Evolutionary conservation across 1,284 basidiomycete genomes (phyloP).

Genomic region (Peniophora sp.): DNA sequence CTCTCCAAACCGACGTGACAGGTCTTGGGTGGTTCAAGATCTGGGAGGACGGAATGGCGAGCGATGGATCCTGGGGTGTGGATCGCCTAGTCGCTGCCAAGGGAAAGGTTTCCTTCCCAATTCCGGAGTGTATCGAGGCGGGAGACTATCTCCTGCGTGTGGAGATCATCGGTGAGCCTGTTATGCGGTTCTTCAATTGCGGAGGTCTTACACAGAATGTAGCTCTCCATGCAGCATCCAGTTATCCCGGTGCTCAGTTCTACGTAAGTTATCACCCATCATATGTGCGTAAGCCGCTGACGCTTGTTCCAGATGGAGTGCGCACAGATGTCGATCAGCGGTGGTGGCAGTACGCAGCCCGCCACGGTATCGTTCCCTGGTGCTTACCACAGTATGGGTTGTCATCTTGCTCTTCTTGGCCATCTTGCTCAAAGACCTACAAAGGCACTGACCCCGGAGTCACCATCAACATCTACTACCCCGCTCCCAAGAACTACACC

Average conservation of each 20-base stretch:
- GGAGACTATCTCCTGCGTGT: constrained; percentile 46
- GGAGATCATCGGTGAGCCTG: constrained; percentile 41
- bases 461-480: constrained; percentile 2
- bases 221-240: constrained; percentile 24
- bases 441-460: neutral
- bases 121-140: constrained; percentile 38
- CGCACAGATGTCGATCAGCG: constrained; percentile 29
- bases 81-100: constrained; percentile 43
- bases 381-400: constrained; percentile 6
- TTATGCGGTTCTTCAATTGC: neutral
- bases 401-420: neutral
- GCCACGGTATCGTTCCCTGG: constrained; percentile 26
- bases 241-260: constrained; percentile 22
- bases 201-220: constrained; percentile 13
- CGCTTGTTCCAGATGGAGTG: constrained; percentile 23
- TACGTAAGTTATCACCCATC: neutral
- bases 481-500: constrained; percentile 12
- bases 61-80: constrained; percentile 33
- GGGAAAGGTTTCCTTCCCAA: constrained; percentile 44
- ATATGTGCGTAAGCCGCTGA: neutral
- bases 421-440: neutral
- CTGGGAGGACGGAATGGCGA: constrained; percentile 33
- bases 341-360: constrained; percentile 25
- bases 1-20: constrained; percentile 37
- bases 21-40: constrained; percentile 50